Evolutionary conservation across 345 rosid genomes (phyloP).

Genomic region (Moricandia arvensis): DNA sequence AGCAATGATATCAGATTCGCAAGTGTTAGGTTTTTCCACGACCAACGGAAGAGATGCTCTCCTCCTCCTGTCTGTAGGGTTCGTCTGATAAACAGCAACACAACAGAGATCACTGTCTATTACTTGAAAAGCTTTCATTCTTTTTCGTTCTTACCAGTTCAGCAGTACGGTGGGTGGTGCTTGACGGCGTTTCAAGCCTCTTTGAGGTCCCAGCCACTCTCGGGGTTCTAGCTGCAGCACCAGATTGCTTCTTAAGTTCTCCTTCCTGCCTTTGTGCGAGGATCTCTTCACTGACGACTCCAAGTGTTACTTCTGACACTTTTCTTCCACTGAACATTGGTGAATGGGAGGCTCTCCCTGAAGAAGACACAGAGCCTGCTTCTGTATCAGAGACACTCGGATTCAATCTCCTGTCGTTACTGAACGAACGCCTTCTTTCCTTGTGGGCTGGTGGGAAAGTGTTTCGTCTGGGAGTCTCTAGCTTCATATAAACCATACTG

Average conservation of each 20-base stretch:
- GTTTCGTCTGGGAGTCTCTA: constrained; percentile 57
- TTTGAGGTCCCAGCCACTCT: constrained; percentile 39
- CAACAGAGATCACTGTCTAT: constrained; percentile 15
- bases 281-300: constrained; percentile 43
- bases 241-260: constrained; percentile 30
- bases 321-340: constrained; percentile 44
- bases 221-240: constrained; percentile 43
- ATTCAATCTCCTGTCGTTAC: constrained; percentile 70
- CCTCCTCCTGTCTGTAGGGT: constrained; percentile 46
- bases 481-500: constrained; percentile 63
- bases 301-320: constrained; percentile 53
- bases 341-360: constrained; percentile 48
- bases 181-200: constrained; percentile 46
- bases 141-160: constrained; percentile 26
- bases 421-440: constrained; percentile 65
- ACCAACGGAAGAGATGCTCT: constrained; percentile 75
- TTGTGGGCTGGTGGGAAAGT: constrained; percentile 44
- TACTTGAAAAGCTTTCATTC: background rate
- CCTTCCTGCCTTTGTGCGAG: constrained; percentile 34
- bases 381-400: constrained; percentile 63
- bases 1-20: constrained; percentile 35
- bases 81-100: constrained; percentile 40
- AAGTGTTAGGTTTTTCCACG: constrained; percentile 37
- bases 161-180: constrained; percentile 39
- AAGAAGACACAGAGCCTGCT: constrained; percentile 50